These are phyloP conservation scores for Fusarium continuum DNA, from an alignment of 2,329 filamentous ascomycete species.

Conservation along the genomic window DNA sequence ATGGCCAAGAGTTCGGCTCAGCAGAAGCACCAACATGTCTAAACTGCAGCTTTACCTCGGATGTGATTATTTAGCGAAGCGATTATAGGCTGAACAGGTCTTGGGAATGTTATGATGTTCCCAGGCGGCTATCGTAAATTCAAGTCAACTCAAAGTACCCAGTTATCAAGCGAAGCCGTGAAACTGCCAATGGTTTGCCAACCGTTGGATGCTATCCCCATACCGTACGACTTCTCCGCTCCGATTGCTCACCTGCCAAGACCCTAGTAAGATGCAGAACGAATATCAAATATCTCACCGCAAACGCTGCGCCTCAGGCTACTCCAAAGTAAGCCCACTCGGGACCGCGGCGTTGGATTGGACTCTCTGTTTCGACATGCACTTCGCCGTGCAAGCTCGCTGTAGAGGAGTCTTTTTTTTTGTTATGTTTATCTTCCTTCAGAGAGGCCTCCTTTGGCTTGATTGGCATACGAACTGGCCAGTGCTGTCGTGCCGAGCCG, in stretches of 20 bases:
- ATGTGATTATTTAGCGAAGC: background rate
- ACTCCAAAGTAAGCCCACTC: background rate
- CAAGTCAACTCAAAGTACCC: background rate
- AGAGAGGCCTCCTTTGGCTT: background rate
- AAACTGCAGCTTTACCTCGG: background rate
- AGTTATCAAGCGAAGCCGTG: slow-evolving; percentile 15
- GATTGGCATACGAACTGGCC: background rate
- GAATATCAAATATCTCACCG: slow-evolving; percentile 7
- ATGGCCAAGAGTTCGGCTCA: background rate
- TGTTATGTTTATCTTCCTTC: rapidly evolving
- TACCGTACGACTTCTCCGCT: background rate
- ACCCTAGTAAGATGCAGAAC: background rate
- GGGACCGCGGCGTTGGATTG: background rate
- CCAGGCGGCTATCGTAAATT: background rate
- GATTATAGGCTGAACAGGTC: background rate
- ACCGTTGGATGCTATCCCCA: slow-evolving; percentile 2
- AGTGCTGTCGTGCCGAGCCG: slow-evolving; percentile 14
- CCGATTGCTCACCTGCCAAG: slow-evolving; percentile 8
- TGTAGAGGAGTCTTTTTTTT: too few relatives aligned
- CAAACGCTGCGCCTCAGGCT: background rate
- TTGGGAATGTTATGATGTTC: background rate
- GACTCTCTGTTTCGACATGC: background rate
- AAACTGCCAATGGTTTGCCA: slow-evolving; percentile 2
- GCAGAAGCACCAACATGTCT: background rate
- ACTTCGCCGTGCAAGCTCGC: background rate